Evolutionary conservation across 2,329 filamentous ascomycete species (phyloP).

Genomic region (Dendryphion nanum): DNA sequence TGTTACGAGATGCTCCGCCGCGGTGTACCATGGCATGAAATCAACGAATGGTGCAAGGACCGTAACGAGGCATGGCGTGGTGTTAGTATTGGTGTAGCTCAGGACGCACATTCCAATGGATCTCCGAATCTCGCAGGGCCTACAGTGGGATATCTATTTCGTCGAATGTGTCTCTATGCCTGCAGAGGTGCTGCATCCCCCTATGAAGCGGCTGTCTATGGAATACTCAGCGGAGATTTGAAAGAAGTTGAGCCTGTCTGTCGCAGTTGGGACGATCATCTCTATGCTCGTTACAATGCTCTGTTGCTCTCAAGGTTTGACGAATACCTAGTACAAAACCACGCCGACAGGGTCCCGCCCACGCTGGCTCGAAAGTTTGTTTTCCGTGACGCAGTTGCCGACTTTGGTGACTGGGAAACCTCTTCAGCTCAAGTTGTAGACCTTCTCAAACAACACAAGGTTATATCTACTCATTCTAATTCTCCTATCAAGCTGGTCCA

Average conservation of each 20-base stretch:
- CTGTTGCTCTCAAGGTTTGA: conserved; percentile 78
- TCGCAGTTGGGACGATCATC: conserved; percentile 77
- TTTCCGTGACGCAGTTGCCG: conserved; percentile 64
- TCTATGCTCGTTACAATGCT: conserved; percentile 88
- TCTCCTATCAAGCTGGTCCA: conserved; percentile 73
- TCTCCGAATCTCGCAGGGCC: conserved; percentile 38
- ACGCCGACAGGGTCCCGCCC: conserved; percentile 53
- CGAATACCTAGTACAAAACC: conserved; percentile 60
- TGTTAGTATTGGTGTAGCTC: conserved; percentile 72
- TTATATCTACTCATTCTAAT: conserved; percentile 58
- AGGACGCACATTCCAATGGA: conserved; percentile 46
- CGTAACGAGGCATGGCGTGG: conserved; percentile 88
- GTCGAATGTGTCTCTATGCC: conserved; percentile 73
- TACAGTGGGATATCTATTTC: conserved; percentile 59
- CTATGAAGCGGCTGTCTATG: conserved; percentile 88
- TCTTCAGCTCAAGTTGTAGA: conserved; percentile 59
- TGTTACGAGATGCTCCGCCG: conserved; percentile 90
- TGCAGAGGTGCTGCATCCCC: conserved; percentile 68
- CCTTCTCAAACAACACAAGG: conserved; percentile 56
- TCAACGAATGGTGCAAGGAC: conserved; percentile 83
- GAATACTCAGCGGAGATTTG: conserved; percentile 82
- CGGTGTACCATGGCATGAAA: conserved; percentile 70
- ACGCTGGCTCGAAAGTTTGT: conserved; percentile 59
- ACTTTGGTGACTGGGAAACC: conserved; percentile 56
- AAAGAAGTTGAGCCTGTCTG: conserved; percentile 74